Evolutionary conservation across 2,329 filamentous ascomycete genomes (phyloP).

Genomic region (Cladorrhinum sp.): DNA sequence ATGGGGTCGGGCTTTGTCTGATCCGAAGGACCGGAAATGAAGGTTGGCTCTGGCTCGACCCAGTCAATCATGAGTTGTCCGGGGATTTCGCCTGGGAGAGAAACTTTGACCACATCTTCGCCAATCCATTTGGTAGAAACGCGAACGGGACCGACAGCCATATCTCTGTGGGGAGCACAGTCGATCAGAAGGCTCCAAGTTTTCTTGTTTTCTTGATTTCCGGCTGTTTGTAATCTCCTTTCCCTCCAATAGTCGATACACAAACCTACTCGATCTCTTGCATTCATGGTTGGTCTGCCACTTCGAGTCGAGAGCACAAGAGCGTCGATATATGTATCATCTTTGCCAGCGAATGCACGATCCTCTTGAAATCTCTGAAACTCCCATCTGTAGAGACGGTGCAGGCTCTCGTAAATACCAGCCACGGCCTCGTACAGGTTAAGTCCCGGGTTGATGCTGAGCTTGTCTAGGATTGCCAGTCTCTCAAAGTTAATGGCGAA

Average conservation of each 20-base stretch:
- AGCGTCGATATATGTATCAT: constrained; percentile 50
- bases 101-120: constrained; percentile 58
- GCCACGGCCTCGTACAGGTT: constrained; percentile 76
- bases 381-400: constrained; percentile 69
- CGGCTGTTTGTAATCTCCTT: constrained; percentile 46
- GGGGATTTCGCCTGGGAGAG: constrained; percentile 43
- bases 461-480: constrained; percentile 66
- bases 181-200: constrained; percentile 68
- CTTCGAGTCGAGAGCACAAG: constrained; percentile 66
- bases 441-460: constrained; percentile 65
- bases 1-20: constrained; percentile 21
- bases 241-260: constrained; percentile 77
- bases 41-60: constrained; percentile 67
- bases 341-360: constrained; percentile 41
- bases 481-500: constrained; percentile 72
- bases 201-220: constrained; percentile 42
- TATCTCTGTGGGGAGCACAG: constrained; percentile 50
- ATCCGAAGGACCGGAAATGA: constrained; percentile 41
- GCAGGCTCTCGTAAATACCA: constrained; percentile 68
- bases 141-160: constrained; percentile 58
- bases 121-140: constrained; percentile 74
- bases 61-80: constrained; percentile 57
- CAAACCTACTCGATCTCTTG: constrained; percentile 63
- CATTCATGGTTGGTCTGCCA: constrained; percentile 70
- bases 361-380: constrained; percentile 55